Evolutionary conservation across 192 early-diverging fungal genomes (phyloP), one percentile per base, ranked within the genome.

Genomic region (Coemansia sp.): DNA sequence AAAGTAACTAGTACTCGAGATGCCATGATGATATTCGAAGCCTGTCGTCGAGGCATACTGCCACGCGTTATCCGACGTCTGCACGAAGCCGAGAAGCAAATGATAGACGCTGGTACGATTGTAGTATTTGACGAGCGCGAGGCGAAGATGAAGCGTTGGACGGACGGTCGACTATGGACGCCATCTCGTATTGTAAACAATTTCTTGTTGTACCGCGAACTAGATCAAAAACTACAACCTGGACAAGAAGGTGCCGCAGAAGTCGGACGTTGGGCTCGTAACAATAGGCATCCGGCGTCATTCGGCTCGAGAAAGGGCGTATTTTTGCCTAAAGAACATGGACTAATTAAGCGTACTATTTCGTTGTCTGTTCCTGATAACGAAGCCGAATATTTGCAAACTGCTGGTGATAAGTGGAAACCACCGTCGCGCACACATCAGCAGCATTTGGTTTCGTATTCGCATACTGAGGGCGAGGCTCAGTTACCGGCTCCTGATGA

Each of bases 101-200:
- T 85, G 45, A 89, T 95, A 47, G 67, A 79, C 52, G 89, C 87
- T 13, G 93, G 93, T 34, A 89, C 90, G 3, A 85, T 94, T n/a
- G 89, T 93, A 44, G 90, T 95, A 43, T 95, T 93, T 84, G 90
- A 94, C 68, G 92, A 95, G 77, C 81, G 87, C 58, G 91, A 93
- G 68, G 89, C 89, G 39, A 88, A 89, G 6, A 92, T 94, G 78
- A 92, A 92, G 74, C 84, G 93, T 20, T 95, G 93, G 93, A 95
- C 93, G 3, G 93, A 94, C 59, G 92, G 92, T 5, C 83, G 88
- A 8, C 75, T 86, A 16, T 94, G 93, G 93, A 90, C 91, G 35
- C 93, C 93, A 10, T 93, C 92, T 15, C 87, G 93, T 29, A 92
- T 94, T 29, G 73, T 91, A 30, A 89, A 89, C 61, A 91, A 92